Conservation (phyloP, 441 rosid genomes). For the Raphanus hybrid region DNA sequence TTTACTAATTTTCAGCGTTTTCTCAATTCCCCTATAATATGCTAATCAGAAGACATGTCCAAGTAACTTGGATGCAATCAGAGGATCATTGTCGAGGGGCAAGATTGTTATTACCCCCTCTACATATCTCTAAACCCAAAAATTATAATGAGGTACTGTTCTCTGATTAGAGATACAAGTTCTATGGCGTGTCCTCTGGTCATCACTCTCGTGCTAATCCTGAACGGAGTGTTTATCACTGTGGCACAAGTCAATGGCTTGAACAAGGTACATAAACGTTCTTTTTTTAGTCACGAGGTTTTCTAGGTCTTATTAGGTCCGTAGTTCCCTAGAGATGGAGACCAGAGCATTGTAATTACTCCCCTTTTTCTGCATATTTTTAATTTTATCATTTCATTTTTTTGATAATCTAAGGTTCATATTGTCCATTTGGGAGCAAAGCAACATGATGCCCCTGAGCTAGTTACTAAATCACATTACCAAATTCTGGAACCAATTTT, state of each 20-base stretch:
- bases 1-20: neutral
- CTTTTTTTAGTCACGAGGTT: neutral
- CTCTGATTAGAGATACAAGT: slow-evolving; percentile 24
- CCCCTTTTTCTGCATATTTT: neutral
- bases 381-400: neutral
- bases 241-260: slow-evolving; percentile 8
- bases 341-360: neutral
- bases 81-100: slow-evolving; percentile 19
- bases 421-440: slow-evolving; percentile 42
- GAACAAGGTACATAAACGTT: slow-evolving; percentile 20
- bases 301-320: neutral
- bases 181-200: slow-evolving; percentile 21
- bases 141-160: slow-evolving; percentile 6
- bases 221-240: slow-evolving; percentile 19
- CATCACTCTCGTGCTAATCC: slow-evolving; percentile 22
- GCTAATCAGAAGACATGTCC: neutral
- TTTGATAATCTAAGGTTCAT: slow-evolving; percentile 5
- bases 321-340: neutral
- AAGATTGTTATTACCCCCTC: neutral
- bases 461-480: slow-evolving; percentile 40
- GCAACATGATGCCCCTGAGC: slow-evolving; percentile 32
- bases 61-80: slow-evolving; percentile 11
- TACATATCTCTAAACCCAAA: slow-evolving; percentile 13
- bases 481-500: slow-evolving; percentile 37
- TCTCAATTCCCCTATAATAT: slow-evolving; percentile 1